Base-by-base conservation (phyloP, 176 grass and related monocot genomes). In the Oryza australiensis region DNA sequence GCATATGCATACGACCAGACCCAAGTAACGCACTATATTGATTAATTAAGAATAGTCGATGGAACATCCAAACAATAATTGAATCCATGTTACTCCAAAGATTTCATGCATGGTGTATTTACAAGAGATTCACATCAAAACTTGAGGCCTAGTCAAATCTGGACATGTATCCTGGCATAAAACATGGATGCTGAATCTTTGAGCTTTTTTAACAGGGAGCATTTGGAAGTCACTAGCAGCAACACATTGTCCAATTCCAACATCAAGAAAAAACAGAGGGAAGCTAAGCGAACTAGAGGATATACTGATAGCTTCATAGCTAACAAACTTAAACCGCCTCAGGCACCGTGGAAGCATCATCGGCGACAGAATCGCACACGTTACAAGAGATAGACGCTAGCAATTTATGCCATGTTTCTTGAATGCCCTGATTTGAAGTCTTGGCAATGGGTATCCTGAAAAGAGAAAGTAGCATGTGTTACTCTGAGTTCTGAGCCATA, bases 311-410 rank as follows among this genome's bases (percentile, higher is more conserved):
- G 57, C 66, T 55, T 28, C 30, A 33, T 13, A 26, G 41, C 66
- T 77, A 78, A 72, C 9, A 3, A 72, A 72, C 73, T 66, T 78
- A 37, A 68, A 26, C 38, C 67, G 42, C 86, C 74, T 83, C 67
- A 88, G 59, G 80, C 80, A 72, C 74, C 73, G 53, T 35, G 70
- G 77, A 77, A 62, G 49, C 82, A 84, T 75, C 76, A 70, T 75
- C 2, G 51, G 76, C 51, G 64, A 64, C n/a, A 12, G 51, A 73
- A 53, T 62, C 64, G 51, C 53, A 26, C 18, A 77, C 7, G 0
- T n/a, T 33, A 73, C 87, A 60, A 80, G 22, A 53, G 24, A 78
- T 12, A 82, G 38, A 72, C 82, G 83, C 66, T 67, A 86, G 33
- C 79, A 74, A 72, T 77, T 82, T 82, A 73, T 86, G 72, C 42